Conservation (phyloP, 306 rosid species). For the Calophaca sinica region DNA sequence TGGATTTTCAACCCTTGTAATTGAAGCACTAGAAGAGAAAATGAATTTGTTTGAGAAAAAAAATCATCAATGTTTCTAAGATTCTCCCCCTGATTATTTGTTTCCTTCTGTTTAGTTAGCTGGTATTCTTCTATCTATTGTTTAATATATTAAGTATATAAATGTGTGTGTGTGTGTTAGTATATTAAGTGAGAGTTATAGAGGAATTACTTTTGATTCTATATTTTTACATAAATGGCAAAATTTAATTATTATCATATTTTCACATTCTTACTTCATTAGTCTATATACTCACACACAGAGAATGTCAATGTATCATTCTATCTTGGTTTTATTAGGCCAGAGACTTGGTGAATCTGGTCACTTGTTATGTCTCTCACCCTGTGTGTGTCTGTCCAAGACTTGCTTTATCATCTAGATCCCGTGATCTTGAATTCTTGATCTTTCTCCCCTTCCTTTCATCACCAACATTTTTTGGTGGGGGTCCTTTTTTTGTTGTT, state of each 20-base stretch:
- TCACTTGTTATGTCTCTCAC: conserved; percentile 1
- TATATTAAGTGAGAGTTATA: neutral
- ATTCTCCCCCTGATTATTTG: neutral
- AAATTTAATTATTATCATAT: no score
- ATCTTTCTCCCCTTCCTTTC: no score
- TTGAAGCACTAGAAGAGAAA: conserved; percentile 39
- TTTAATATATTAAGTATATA: no score
- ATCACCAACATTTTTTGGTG: no score
- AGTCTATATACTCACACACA: neutral
- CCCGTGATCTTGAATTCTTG: conserved; percentile 5
- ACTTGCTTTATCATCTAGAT: neutral
- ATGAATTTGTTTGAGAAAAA: conserved; percentile 40
- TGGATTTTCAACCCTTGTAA: conserved; percentile 47
- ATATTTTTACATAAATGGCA: neutral
- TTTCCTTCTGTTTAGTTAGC: neutral
- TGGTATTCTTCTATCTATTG: neutral
- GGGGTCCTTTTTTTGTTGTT: neutral
- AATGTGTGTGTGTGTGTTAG: neutral
- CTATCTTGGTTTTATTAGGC: conserved; percentile 20
- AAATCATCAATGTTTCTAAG: conserved; percentile 40
- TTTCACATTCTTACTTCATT: neutral
- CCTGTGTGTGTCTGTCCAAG: neutral
- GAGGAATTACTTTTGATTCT: neutral
- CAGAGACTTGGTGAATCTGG: neutral
- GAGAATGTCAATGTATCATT: conserved; percentile 15